Evolutionary conservation across 495 filamentous ascomycete species (phyloP).

Genomic region (Haplographium delicatum): DNA sequence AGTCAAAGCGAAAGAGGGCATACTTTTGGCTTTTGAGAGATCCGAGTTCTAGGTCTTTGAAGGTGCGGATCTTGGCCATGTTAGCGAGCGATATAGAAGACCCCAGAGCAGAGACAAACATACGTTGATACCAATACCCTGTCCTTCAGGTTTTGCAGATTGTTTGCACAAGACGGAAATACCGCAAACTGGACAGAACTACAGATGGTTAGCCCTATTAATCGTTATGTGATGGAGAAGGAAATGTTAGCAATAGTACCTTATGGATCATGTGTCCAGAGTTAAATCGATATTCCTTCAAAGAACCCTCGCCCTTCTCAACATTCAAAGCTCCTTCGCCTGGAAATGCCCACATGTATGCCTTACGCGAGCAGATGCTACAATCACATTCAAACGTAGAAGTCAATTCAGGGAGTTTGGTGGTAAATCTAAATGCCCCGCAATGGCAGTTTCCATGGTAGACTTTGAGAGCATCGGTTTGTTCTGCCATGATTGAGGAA

Average conservation of each 20-base stretch:
- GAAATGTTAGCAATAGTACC: not conserved
- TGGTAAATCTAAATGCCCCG: slow-evolving; percentile 41
- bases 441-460: slow-evolving; percentile 57
- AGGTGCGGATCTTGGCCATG: slow-evolving; percentile 21
- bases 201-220: not conserved
- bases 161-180: slow-evolving; percentile 9
- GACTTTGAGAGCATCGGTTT: slow-evolving; percentile 29
- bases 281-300: slow-evolving; percentile 20
- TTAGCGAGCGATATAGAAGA: not conserved
- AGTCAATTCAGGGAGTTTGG: slow-evolving; percentile 38
- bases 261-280: slow-evolving; percentile 6
- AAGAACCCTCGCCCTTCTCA: slow-evolving; percentile 7
- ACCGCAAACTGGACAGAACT: slow-evolving; percentile 23
- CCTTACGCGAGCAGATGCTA: slow-evolving; percentile 45
- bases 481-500: slow-evolving; percentile 8
- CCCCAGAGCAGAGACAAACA: not conserved
- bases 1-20: too few species aligned
- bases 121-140: slow-evolving; percentile 19
- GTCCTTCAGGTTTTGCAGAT: not conserved
- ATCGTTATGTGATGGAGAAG: not conserved
- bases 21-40: slow-evolving; percentile 22
- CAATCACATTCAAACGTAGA: slow-evolving; percentile 41
- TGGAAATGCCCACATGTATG: slow-evolving; percentile 33
- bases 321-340: slow-evolving; percentile 28
- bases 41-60: slow-evolving; percentile 27